Evolutionary conservation across 169 alveolate species (phyloP), one percentile per base, ranked within the genome.

Genomic region (Besnoitia besnoiti): DNA sequence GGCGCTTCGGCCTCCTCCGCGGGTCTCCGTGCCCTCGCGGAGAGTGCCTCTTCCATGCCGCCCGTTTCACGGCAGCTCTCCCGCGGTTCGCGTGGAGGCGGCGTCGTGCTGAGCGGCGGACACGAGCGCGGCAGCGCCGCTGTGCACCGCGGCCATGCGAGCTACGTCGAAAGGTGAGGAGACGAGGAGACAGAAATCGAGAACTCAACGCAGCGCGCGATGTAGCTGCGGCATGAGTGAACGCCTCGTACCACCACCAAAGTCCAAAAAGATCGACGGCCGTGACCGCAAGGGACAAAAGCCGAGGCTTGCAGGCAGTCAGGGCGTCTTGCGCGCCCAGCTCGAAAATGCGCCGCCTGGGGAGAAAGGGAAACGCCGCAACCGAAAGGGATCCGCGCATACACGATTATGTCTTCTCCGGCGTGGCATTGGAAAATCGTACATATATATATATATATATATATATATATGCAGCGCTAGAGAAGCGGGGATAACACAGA

Each of bases 101-200:
- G 67, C 14, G 67, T 16, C 14, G 14, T 51, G n/a, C 24, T 51
- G 14, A 51, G 67, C 67, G 24, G 67, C 67, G 46, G 82, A 2
- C 7, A 16, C 39, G 82, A 27, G 27, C 47, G n/a, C 39, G 82
- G n/a, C 39, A 37, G 82, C 16, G 82, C 39, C 5, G 39, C 24
- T 8, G 79, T 8, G 39, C 82, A 73, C n/a, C 82, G 82, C 39
- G 82, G 82, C 39, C 8, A 27, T 8, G 39, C 82, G 24, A 73
- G 44, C 82, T 73, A 73, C 46, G 82, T 73, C 46, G 82, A 73
- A 73, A 73, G n/a, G 82, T 73, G n/a, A 73, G 82, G 82, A 73
- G 12, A 73, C 5, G n/a, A 8, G 24, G 19, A 73, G 14, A 24
- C 24, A 51, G 14, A 24, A 51, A 24, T 51, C 14, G 42, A 67